Base-by-base conservation (phyloP, 805 yeast genomes). In the Yarrowia sp. region DNA sequence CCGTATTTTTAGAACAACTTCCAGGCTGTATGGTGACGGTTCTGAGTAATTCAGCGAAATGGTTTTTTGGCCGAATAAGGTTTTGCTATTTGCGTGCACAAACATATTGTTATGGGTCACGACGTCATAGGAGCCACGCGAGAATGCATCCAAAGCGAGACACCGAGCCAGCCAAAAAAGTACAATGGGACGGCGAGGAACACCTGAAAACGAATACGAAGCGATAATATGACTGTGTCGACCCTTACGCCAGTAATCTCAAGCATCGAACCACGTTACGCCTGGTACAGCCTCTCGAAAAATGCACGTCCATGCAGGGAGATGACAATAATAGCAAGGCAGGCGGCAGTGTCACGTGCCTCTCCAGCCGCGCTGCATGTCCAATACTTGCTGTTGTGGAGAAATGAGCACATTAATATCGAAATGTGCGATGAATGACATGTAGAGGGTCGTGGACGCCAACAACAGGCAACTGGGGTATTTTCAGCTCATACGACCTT, bases 311-410 rank as follows among this genome's bases (percentile, higher is more conserved):
- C 40, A 58, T 58, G 64, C 64, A 58, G 50, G 64, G 50, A 42
- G 64, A 43, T 58, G 64, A 33, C 64, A 58, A 58, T 43, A 58
- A 43, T 58, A 58, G 64, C 64, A 58, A 58, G 49, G 50, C 64
- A 58, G 64, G 49, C 64, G 30, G 49, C 50, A 7, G 40, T n/a
- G 64, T 58, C 64, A 58, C 64, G 64, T 58, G 64, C 64, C 50
- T 13, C 8, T 38, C 33, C 61, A 55, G 61, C 61, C 61, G 61
- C 24, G 61, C 61, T 39, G 61, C 46, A 50, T 50, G 56, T 13
- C 56, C 36, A 33, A 49, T 24, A 49, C 33, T 50, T 36, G 42
- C 56, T 50, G 30, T 34, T 50, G 40, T 36, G 42, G 56, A 34
- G 15, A 33, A 36, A 50, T 14, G 60, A 13, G 44, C 19, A n/a